These are phyloP conservation scores for Phytophthora palmivora DNA, from an alignment of 352 stramenopile species.

Conservation along the genomic window DNA sequence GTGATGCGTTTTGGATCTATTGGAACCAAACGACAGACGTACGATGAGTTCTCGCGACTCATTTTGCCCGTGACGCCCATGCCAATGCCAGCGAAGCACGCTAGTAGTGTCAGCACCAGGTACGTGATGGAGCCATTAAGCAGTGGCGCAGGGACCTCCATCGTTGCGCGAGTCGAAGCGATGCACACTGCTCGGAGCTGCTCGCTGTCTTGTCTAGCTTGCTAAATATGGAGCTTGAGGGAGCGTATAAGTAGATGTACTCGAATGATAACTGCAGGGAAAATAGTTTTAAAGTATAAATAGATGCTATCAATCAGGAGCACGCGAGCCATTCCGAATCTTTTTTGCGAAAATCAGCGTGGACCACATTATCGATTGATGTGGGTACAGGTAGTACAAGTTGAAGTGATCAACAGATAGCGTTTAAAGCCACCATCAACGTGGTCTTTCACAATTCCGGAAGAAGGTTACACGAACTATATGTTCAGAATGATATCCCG, in stretches of 20 bases:
- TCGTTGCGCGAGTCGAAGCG: constrained; percentile 42
- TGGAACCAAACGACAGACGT: constrained; percentile 44
- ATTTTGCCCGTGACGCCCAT: constrained; percentile 87
- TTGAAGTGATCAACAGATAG: no score
- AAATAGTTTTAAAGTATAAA: background rate
- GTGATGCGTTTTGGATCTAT: background rate
- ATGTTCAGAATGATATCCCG: no score
- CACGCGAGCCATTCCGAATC: constrained; percentile 16
- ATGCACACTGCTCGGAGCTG: constrained; percentile 20
- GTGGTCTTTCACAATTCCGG: no score
- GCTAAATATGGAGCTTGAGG: constrained; percentile 31
- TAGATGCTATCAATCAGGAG: constrained; percentile 12
- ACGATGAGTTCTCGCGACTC: constrained; percentile 86
- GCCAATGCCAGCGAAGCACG: constrained; percentile 78
- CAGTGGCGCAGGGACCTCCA: constrained; percentile 82
- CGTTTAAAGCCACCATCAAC: no score
- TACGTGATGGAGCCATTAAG: constrained; percentile 88
- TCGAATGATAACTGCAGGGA: constrained; percentile 5
- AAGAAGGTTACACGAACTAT: no score
- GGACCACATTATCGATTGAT: background rate
- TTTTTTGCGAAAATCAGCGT: constrained; percentile 19
- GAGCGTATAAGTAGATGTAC: constrained; percentile 16
- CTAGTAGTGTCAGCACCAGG: constrained; percentile 84
- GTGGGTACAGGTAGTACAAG: no score
- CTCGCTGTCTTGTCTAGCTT: constrained; percentile 21